Evolutionary conservation across 371 early-diverging fungal genomes (phyloP), one percentile per base, ranked within the genome.

Genomic region (Dichotomocladium elegans): DNA sequence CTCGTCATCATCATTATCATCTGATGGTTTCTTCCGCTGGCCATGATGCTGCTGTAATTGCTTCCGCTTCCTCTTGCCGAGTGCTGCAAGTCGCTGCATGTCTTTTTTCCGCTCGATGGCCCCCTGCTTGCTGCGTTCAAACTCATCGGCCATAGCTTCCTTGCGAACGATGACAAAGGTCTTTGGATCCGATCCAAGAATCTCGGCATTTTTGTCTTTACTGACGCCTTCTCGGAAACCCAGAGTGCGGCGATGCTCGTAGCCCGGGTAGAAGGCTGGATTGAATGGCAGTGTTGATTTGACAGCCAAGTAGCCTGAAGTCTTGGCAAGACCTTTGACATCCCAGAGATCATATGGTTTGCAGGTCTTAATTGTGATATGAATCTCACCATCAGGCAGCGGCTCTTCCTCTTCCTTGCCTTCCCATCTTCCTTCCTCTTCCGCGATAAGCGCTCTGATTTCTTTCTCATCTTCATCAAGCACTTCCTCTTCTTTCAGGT

Each of bases 231-330:
- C 84, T 60, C 89, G 83, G 68, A 86, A 95, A 2, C 98, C 98
- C 9, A 98, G 76, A 3, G 97, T 96, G 31, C 98, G 84, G 7
- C 96, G 84, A 75, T 98, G 98, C 55, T 87, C 80, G 55, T 98
- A 98, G 6, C 92, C 92, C 3, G 93, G 93, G 61, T 81, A 96
- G 47, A 77, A 70, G 2, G 70, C 72, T 2, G 89, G 72, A 43
- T 70, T 61, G 64, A 96, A 96, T 1, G 82, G 78, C 30, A 77
- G 59, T 0, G 85, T 81, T 0, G 74, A 71, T 46, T 79, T 77
- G 30, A 70, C 59, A 5, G 67, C 74, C n/a, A 93, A 63, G 6
- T 68, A 47, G 31, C 82, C 83, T 0, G 85, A 74, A 24, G 80
- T 70, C 47, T 84, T 84, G 4, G 93, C 95, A 22, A 96, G 58